Evolutionary conservation across 768 basidiomycete species (phyloP), one percentile per base, ranked within the genome.

Genomic region (Cystobasidium onofrii): DNA sequence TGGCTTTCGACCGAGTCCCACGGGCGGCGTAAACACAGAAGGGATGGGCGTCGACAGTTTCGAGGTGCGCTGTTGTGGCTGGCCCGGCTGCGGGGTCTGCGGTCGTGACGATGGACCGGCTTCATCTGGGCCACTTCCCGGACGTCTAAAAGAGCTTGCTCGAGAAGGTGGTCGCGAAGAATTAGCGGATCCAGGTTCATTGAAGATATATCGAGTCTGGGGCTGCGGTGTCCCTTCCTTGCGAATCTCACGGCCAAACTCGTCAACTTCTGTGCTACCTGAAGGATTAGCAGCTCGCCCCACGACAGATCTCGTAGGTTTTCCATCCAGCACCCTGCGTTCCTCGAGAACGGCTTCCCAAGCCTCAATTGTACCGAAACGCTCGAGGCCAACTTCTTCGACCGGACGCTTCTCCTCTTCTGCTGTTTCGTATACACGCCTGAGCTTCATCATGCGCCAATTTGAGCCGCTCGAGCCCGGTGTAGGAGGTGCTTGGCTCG

Each of bases 361-460:
- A 3, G 89, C 89, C 65, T 89, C 86, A 27, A 94, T 81, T 1
- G 87, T 87, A 2, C 90, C 92, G 78, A 96, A 98, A 4, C 93
- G 86, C 74, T 98, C 95, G 15, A 90, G 76, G 0, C 89, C 95
- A 34, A 98, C 86, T 73, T 92, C 86, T 76, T 91, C 88, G 13
- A 91, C 80, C 9, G 10, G 1, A 3, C 84, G 82, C 4, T 86
- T 86, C 80, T 94, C 92, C 78, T 97, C 94, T 73, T 91, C 88
- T 0, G 90, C 92, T 1, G 90, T 86, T 80, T 98, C 95, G 79
- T 91, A 94, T 0, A 92, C 89, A 18, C 90, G 86, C 46, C 88
- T 87, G 0, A 99, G 86, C 77, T 93, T 92, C 88, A 91, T 92
- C 96, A 98, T 98, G 18, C 96, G 88, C 95, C 96, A 99, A 79